Percentiles rank a stretch among this genome's conserved stretches.
phyloP scores from a whole-genome alignment of 305 asterid species.

The Coffea humblotiana region DNA sequence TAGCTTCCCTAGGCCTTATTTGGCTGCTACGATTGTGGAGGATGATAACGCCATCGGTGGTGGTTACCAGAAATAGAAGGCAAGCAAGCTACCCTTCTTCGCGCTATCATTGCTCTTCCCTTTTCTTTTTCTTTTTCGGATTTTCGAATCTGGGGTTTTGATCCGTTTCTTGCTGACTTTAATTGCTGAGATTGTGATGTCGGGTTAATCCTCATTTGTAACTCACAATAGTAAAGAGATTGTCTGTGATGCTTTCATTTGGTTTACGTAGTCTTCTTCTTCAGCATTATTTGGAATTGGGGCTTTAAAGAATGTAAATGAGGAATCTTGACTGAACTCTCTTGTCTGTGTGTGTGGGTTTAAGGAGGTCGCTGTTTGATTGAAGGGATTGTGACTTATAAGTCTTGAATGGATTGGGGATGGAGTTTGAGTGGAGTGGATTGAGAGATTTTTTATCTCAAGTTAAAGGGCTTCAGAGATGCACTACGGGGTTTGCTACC shows the following conservation, averaged over 20 bases:
- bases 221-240: neutral
- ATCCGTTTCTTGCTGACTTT: neutral
- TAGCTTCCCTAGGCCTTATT: conserved; percentile 77
- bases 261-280: neutral
- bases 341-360: neutral
- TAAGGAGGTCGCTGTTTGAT: neutral
- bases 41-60: conserved; percentile 73
- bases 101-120: neutral
- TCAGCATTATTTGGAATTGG: neutral
- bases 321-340: neutral
- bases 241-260: neutral
- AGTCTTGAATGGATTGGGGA: neutral
- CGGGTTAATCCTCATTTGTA: neutral
- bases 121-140: neutral
- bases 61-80: conserved; percentile 70
- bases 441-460: neutral
- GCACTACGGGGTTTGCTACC: neutral
- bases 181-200: neutral
- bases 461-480: neutral
- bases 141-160: neutral
- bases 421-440: neutral
- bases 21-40: conserved; percentile 63
- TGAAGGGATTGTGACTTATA: neutral
- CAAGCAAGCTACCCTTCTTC: conserved; percentile 23
- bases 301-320: neutral